Conservation (phyloP, 2,329 filamentous ascomycete species). For the Bipolaris zeicola region DNA sequence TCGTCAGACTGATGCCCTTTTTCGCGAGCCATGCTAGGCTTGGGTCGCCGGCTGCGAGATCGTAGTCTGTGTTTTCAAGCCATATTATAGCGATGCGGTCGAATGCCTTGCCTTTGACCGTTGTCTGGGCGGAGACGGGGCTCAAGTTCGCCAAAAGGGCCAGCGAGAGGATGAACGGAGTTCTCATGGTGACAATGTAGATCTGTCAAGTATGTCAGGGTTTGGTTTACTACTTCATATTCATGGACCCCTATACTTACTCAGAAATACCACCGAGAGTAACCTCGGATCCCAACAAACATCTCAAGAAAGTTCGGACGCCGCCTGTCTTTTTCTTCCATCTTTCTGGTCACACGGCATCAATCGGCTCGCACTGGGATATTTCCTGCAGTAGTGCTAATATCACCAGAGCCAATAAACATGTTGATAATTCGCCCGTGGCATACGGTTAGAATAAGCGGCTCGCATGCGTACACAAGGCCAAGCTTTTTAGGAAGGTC, state of each 20-base stretch:
- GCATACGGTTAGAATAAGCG: background rate
- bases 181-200: slow-evolving; percentile 1
- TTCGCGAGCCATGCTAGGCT: slow-evolving; percentile 64
- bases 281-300: background rate
- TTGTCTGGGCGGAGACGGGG: slow-evolving; percentile 51
- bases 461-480: background rate
- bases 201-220: background rate
- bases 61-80: slow-evolving; percentile 77
- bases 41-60: slow-evolving; percentile 66
- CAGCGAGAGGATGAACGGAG: slow-evolving; percentile 16
- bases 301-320: background rate
- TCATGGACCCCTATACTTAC: background rate
- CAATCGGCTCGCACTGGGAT: background rate
- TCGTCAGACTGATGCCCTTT: slow-evolving; percentile 66
- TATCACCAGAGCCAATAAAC: slow-evolving; percentile 1
- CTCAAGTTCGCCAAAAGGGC: slow-evolving; percentile 17
- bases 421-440: slow-evolving; percentile 1
- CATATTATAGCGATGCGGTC: slow-evolving; percentile 75
- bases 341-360: background rate
- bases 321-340: background rate
- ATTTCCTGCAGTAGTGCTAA: background rate
- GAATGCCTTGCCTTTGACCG: slow-evolving; percentile 73
- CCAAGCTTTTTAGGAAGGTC: slow-evolving; percentile 31
- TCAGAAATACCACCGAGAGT: background rate
- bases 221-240: too few species aligned